Percentiles rank a stretch among this genome's conserved stretches.
Conservation (phyloP, 371 early-diverging fungal genomes). For the Mucor velutinosus region DNA sequence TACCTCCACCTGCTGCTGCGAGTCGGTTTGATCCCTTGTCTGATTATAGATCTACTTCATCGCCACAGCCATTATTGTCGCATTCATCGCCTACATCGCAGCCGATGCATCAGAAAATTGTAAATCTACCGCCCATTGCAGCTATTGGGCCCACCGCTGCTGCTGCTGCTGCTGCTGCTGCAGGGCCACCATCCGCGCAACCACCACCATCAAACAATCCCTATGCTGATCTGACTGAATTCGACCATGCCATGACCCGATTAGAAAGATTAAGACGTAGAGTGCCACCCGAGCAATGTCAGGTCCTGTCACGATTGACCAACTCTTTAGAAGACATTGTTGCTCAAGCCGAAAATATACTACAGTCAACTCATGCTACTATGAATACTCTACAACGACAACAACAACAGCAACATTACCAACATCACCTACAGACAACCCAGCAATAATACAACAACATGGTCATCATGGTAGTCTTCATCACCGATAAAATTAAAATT, state of each 20-base stretch:
- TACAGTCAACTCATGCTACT: slow-evolving; percentile 4
- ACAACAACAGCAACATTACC: background rate
- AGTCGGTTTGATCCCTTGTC: slow-evolving; percentile 28
- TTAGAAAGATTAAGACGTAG: slow-evolving; percentile 28
- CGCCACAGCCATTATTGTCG: background rate
- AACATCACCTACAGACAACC: background rate
- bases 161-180: too few species aligned
- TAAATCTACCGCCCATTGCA: slow-evolving; percentile 1
- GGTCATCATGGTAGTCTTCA: background rate
- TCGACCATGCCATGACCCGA: slow-evolving; percentile 27
- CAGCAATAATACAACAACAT: background rate
- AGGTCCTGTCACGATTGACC: slow-evolving; percentile 19
- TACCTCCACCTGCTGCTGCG: slow-evolving; percentile 5
- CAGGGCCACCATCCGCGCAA: background rate
- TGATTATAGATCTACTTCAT: slow-evolving; percentile 18
- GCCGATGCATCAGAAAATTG: background rate
- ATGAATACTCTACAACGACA: too few species aligned
- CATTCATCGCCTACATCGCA: background rate
- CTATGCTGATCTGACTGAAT: slow-evolving; percentile 24
- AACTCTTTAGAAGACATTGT: slow-evolving; percentile 27
- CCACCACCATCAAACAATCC: slow-evolving; percentile 4
- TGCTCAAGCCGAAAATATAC: slow-evolving; percentile 21
- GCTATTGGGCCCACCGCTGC: background rate
- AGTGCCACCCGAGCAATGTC: slow-evolving; percentile 25
- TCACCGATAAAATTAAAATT: background rate